Evolutionary conservation across 441 rosid genomes (phyloP).

Genomic region (Syzygium malaccense): DNA sequence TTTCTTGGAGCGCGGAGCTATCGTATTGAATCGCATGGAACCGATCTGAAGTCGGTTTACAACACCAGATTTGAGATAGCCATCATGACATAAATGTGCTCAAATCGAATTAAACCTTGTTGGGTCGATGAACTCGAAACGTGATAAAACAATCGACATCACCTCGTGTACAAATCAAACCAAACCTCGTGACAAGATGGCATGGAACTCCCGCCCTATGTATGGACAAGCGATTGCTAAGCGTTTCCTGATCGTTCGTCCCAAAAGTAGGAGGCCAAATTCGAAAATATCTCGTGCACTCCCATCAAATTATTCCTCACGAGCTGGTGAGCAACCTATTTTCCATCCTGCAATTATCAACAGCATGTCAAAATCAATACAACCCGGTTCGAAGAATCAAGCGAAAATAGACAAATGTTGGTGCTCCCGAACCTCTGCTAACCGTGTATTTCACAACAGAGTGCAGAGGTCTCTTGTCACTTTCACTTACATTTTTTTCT

Average conservation of each 20-base stretch:
- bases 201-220: not conserved
- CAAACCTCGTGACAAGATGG: not conserved
- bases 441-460: not conserved
- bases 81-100: not conserved
- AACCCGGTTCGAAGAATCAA: not conserved
- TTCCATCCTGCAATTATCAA: not conserved
- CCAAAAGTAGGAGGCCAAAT: not conserved
- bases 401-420: not conserved
- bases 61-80: not conserved
- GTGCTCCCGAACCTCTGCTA: not conserved
- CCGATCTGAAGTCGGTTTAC: fast-evolving
- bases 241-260: not conserved
- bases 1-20: fast-evolving
- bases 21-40: not conserved
- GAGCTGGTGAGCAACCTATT: not conserved
- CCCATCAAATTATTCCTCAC: not conserved
- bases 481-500: not conserved
- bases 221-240: not conserved
- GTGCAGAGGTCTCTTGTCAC: not conserved
- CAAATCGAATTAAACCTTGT: not conserved
- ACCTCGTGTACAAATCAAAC: not conserved
- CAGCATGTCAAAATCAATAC: not conserved
- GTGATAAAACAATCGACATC: not conserved
- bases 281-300: not conserved
- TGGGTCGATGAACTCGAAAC: not conserved